phyloP scores from a whole-genome alignment of 2,329 filamentous ascomycete genomes.

The Apiospora arundinis region DNA sequence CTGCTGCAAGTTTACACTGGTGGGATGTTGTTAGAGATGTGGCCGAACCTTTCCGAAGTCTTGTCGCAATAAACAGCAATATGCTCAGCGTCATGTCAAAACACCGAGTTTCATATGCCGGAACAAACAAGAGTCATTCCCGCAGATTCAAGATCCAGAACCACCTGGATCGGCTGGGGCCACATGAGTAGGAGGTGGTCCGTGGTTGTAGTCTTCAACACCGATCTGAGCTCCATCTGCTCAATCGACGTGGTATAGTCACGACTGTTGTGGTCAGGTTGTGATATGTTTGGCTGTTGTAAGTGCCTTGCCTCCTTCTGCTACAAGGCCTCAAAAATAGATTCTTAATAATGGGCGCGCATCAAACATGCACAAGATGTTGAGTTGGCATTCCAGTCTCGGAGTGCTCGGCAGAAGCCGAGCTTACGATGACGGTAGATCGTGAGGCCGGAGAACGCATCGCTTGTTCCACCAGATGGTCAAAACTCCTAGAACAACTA shows the following conservation, averaged over 20 bases:
- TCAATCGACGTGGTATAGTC: neutral
- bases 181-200: neutral
- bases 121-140: neutral
- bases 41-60: neutral
- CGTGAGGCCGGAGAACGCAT: neutral
- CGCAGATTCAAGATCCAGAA: neutral
- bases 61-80: neutral
- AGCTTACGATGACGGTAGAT: neutral
- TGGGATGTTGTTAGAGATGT: neutral
- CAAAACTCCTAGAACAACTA: slow-evolving; percentile 7
- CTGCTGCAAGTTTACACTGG: neutral
- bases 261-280: neutral
- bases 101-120: neutral
- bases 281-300: neutral
- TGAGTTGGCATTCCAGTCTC: slow-evolving; percentile 2
- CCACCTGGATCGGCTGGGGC: neutral
- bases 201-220: neutral
- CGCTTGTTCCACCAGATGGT: slow-evolving; percentile 14
- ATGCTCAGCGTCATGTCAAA: neutral
- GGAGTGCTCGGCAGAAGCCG: slow-evolving; percentile 4
- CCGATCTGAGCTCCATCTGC: neutral
- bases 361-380: neutral
- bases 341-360: neutral
- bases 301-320: neutral
- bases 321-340: neutral